These are phyloP conservation scores for Rhinocladiella similis DNA, from an alignment of 2,329 filamentous ascomycete genomes.

Conservation along the genomic window DNA sequence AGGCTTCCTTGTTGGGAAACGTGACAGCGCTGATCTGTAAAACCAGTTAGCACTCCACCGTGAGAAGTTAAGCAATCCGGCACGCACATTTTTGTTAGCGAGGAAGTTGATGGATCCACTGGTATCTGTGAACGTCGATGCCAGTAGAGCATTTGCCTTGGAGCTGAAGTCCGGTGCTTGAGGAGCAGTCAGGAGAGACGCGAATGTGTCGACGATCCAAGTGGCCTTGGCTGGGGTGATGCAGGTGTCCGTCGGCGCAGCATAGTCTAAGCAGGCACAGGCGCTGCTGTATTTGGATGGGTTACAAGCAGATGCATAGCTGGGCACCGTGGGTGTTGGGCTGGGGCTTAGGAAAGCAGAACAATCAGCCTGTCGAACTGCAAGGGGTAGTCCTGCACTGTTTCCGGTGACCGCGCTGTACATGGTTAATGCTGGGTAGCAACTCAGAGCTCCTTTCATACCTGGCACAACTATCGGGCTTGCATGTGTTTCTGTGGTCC, in stretches of 20 bases:
- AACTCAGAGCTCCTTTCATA: not conserved
- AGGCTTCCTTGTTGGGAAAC: slow-evolving; percentile 22
- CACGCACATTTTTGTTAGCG: slow-evolving; percentile 16
- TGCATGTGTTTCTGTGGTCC: slow-evolving; percentile 11
- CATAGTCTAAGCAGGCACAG: slow-evolving; percentile 12
- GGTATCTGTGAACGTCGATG: slow-evolving; percentile 21
- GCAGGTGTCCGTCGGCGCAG: slow-evolving; percentile 9
- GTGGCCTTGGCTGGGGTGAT: slow-evolving; percentile 11
- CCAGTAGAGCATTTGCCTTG: slow-evolving; percentile 21
- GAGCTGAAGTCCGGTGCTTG: slow-evolving; percentile 20
- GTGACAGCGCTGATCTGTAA: slow-evolving; percentile 6
- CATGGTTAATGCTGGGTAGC: not conserved
- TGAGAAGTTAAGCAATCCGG: not conserved
- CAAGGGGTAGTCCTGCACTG: slow-evolving; percentile 9
- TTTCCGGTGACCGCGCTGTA: slow-evolving; percentile 14
- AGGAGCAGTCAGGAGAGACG: slow-evolving; percentile 19
- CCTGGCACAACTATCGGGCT: slow-evolving; percentile 18
- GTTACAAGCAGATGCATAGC: slow-evolving; percentile 17
- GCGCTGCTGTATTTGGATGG: slow-evolving; percentile 13
- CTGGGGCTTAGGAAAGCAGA: slow-evolving; percentile 13
- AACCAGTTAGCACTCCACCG: not conserved
- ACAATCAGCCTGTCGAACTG: slow-evolving; percentile 15
- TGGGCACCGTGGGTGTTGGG: slow-evolving; percentile 12
- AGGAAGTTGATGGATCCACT: slow-evolving; percentile 25
- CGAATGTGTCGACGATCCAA: slow-evolving; percentile 17